Conservation (phyloP, 352 stramenopile species). For the Halophytophthora batemanensis region DNA sequence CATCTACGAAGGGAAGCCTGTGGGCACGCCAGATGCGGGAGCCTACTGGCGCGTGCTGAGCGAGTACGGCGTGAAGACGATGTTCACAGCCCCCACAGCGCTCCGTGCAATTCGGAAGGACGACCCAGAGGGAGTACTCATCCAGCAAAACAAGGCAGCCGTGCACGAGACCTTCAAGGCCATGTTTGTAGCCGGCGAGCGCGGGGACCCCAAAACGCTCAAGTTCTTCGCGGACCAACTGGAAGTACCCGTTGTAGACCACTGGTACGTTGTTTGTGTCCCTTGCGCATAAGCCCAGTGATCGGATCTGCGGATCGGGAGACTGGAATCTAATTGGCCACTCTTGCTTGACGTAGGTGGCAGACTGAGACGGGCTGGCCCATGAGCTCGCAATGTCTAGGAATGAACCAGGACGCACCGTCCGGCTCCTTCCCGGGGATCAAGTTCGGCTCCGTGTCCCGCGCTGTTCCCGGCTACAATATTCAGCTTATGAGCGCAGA, state of each 20-base stretch:
- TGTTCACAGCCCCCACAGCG: conserved; percentile 93
- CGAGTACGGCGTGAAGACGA: conserved; percentile 96
- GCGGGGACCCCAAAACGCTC: conserved; percentile 85
- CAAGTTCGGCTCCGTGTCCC: conserved; percentile 60
- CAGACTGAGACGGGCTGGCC: conserved; percentile 90
- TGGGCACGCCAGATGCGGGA: conserved; percentile 70
- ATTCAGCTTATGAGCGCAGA: conserved; percentile 68
- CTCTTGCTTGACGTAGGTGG: conserved; percentile 41
- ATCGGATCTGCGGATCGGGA: too few relatives aligned
- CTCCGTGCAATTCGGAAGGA: conserved; percentile 93
- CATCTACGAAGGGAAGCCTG: too few relatives aligned
- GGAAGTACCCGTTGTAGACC: conserved; percentile 70
- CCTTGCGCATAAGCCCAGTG: not conserved
- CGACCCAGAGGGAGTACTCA: conserved; percentile 25
- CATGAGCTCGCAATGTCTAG: conserved; percentile 62
- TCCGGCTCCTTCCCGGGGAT: conserved; percentile 39
- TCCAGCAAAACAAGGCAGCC: conserved; percentile 41
- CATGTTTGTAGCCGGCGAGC: conserved; percentile 88
- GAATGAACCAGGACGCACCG: conserved; percentile 58
- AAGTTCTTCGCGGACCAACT: conserved; percentile 70
- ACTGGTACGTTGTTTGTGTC: conserved; percentile 42
- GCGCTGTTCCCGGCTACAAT: conserved; percentile 80
- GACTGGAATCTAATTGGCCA: not conserved
- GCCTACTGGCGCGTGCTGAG: conserved; percentile 98
- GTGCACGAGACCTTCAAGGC: conserved; percentile 56